Evolutionary conservation across 192 early-diverging fungal genomes (phyloP), one percentile per base, ranked within the genome.

Genomic region (Tieghemiomyces parasiticus): DNA sequence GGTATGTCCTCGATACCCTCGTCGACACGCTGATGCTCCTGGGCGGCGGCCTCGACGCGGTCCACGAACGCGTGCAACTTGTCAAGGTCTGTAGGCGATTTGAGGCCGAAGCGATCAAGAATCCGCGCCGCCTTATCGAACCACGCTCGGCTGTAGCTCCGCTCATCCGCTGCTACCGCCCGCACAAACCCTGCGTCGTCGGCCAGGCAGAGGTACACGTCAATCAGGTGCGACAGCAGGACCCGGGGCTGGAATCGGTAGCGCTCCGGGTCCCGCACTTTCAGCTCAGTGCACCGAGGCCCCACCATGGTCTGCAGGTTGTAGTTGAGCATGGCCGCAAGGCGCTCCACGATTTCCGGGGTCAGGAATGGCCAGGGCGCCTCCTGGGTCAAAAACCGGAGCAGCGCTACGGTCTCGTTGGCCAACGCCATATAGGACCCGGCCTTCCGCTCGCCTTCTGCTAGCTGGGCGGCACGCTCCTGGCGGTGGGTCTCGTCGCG

Each of bases 241-340:
- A 71, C 70, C 33, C 87, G 87, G 4, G 93, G 93, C 29, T 83
- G 79, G 78, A 96, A 98, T 14, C 83, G 78, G 67, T 94, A 98
- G 52, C 91, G 89, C 62, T 89, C 81, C 61, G 65, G 70, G 19
- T 74, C 64, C 4, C 60, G 29, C 32, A 92, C 93, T 58, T 89
- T 90, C 19, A 99, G 72, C 58, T 86, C 90, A 0, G 89, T 87
- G 72, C 89, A 92, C 60, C 85, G 83, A 10, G 92, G 91, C 0
- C 95, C 95, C 0, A 92, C 92, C 50, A 99, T 71, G 34, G 86
- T 83, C 6, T 82, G 72, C 35, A 99, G 72, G 60, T 94, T 96
- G 67, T 89, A 95, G 70, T 99, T 89, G 48, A 99, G 76, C 95
- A 99, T 99, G n/a, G 90, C 89, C 1, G 93, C 93, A 35, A 99